These are phyloP conservation scores for Sutorius australiensis DNA, from an alignment of 768 basidiomycete genomes.

Conservation along the genomic window DNA sequence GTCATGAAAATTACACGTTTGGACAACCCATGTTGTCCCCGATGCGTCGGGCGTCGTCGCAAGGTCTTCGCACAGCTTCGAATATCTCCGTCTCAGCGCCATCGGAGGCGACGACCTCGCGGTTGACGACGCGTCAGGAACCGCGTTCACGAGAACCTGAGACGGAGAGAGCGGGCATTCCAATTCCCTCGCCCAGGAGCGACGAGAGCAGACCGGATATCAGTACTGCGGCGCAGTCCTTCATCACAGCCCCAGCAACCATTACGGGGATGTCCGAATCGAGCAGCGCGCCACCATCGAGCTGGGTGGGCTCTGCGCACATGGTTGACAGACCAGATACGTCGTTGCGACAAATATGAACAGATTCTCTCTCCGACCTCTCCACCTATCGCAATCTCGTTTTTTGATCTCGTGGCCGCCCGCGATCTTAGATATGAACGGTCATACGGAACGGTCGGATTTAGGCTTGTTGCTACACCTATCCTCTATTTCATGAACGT, in stretches of 20 bases:
- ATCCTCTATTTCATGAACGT: not conserved
- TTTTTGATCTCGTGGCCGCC: not conserved
- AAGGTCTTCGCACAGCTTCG: constrained; percentile 19
- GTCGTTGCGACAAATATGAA: constrained; percentile 40
- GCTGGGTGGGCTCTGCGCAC: constrained; percentile 45
- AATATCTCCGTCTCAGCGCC: constrained; percentile 23
- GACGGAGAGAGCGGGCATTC: constrained; percentile 23
- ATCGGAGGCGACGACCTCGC: constrained; percentile 25
- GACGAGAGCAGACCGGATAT: constrained; percentile 52
- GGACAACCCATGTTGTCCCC: constrained; percentile 49
- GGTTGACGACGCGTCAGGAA: constrained; percentile 17
- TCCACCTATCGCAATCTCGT: not conserved
- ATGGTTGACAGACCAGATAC: constrained; percentile 41
- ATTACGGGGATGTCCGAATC: constrained; percentile 53
- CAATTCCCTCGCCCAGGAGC: constrained; percentile 22
- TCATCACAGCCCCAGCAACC: constrained; percentile 63
- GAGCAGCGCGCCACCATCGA: constrained; percentile 43
- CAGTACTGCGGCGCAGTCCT: constrained; percentile 66
- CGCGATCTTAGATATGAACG: constrained; percentile 11
- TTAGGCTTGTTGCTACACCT: not conserved
- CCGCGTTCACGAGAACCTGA: constrained; percentile 11
- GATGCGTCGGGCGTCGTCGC: constrained; percentile 19
- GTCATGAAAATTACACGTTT: constrained; percentile 72
- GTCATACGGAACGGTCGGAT: constrained; percentile 13
- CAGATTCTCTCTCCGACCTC: not conserved